These are phyloP conservation scores for Fusarium nanum DNA, from an alignment of 2,329 filamentous ascomycete genomes.

Conservation along the genomic window DNA sequence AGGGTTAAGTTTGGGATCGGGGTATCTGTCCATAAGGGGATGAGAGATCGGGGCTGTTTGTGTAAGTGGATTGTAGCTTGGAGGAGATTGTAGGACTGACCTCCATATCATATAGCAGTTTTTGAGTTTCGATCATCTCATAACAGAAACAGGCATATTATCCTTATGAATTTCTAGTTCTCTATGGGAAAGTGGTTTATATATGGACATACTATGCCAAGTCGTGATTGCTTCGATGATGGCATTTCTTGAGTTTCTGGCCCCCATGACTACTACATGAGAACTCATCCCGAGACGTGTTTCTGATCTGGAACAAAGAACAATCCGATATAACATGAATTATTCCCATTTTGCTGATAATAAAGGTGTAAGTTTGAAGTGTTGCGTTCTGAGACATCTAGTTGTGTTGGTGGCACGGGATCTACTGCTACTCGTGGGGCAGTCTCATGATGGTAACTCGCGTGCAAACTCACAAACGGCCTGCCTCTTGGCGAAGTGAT, in stretches of 20 bases:
- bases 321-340: not conserved
- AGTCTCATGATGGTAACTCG: slow-evolving; percentile 26
- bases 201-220: not conserved
- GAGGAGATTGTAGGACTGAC: slow-evolving; percentile 4
- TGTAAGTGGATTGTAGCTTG: slow-evolving; percentile 10
- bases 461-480: not conserved
- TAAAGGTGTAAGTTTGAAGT: too few relatives aligned
- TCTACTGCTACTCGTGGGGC: slow-evolving; percentile 3
- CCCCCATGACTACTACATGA: slow-evolving; percentile 24
- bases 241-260: not conserved
- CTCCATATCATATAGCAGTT: slow-evolving; percentile 14
- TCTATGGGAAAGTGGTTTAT: not conserved
- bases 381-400: slow-evolving; percentile 1
- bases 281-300: slow-evolving; percentile 7
- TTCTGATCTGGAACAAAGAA: slow-evolving; percentile 1
- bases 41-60: slow-evolving; percentile 40
- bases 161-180: too few relatives aligned
- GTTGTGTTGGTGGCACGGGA: slow-evolving; percentile 31
- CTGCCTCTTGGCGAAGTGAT: too few relatives aligned
- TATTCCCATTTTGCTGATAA: accelerated
- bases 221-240: not conserved
- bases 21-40: slow-evolving; percentile 58
- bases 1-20: slow-evolving; percentile 60
- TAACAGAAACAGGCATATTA: accelerated
- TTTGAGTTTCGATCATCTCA: not conserved